These are phyloP conservation scores for Zygnema circumcarinatum DNA, from an alignment of 139 green algal species.

Conservation along the genomic window DNA sequence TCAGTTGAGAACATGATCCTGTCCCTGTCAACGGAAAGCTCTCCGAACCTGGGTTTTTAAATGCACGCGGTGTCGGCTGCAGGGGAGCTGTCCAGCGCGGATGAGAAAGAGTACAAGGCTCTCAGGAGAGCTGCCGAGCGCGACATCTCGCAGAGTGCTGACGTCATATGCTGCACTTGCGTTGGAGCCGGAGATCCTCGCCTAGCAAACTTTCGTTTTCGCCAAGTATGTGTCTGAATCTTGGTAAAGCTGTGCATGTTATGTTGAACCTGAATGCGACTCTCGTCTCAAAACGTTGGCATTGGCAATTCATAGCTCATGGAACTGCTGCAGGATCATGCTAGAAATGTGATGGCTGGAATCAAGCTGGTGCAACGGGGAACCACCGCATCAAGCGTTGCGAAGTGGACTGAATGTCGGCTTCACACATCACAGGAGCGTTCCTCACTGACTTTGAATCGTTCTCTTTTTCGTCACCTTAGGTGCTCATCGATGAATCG, in stretches of 20 bases:
- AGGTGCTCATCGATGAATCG: conserved; percentile 91
- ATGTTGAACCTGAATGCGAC: not conserved
- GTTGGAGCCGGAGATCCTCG: conserved; percentile 90
- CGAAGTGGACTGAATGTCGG: too few species aligned
- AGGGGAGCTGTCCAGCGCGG: conserved; percentile 78
- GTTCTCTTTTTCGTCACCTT: conserved; percentile 88
- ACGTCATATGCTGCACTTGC: conserved; percentile 92
- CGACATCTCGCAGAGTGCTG: conserved; percentile 84
- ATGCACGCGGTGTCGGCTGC: not conserved
- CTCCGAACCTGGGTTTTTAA: conserved; percentile 6
- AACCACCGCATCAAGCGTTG: too few species aligned
- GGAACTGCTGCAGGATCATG: not conserved
- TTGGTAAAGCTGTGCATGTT: not conserved
- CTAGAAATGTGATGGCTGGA: not conserved
- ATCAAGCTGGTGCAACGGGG: too few species aligned
- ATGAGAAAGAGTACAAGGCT: conserved; percentile 88
- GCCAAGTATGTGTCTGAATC: conserved; percentile 69
- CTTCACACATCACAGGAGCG: too few species aligned
- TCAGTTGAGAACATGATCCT: too few species aligned
- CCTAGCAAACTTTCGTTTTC: conserved; percentile 85
- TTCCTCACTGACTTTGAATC: too few species aligned
- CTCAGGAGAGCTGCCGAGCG: conserved; percentile 71
- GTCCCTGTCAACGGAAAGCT: too few species aligned
- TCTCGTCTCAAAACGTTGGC: too few species aligned
- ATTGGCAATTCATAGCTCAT: too few species aligned